phyloP scores from a whole-genome alignment of 768 basidiomycete genomes.

The Collybiopsis luxurians region DNA sequence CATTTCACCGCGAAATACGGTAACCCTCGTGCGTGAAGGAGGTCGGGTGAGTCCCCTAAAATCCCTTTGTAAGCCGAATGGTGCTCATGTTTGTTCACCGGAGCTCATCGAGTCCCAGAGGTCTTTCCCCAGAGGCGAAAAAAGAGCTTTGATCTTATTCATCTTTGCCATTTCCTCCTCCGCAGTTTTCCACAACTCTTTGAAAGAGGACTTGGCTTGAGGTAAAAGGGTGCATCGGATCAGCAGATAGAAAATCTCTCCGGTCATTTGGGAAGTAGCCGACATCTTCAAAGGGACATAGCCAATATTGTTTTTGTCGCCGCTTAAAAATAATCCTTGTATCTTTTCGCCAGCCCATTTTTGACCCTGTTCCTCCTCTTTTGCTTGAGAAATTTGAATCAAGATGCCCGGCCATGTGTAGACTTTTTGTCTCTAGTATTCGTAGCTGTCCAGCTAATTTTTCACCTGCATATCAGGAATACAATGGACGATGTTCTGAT shows the following conservation, averaged over 20 bases:
- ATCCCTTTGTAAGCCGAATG: too few species aligned
- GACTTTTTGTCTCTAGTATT: background rate
- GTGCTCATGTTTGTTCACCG: too few species aligned
- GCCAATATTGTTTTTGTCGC: too few species aligned
- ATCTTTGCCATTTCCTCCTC: background rate
- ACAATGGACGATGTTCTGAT: slow-evolving; percentile 18
- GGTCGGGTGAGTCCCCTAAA: too few species aligned
- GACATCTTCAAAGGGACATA: too few species aligned
- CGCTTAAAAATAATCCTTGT: background rate
- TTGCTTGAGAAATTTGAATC: background rate
- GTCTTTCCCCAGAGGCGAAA: background rate
- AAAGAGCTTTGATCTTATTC: background rate
- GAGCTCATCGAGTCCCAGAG: background rate
- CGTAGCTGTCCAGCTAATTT: background rate
- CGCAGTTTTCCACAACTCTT: background rate
- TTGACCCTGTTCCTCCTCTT: background rate
- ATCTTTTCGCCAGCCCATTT: background rate
- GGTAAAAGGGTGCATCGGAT: too few species aligned
- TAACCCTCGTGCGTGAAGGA: too few species aligned
- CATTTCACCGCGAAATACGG: too few species aligned
- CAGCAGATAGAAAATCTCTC: too few species aligned
- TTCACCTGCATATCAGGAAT: slow-evolving; percentile 4
- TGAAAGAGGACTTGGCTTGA: too few species aligned
- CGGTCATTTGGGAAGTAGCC: too few species aligned
- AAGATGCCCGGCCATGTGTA: slow-evolving; percentile 7